Conservation (phyloP, 352 stramenopile species). For the Phytopythium helicoides region DNA sequence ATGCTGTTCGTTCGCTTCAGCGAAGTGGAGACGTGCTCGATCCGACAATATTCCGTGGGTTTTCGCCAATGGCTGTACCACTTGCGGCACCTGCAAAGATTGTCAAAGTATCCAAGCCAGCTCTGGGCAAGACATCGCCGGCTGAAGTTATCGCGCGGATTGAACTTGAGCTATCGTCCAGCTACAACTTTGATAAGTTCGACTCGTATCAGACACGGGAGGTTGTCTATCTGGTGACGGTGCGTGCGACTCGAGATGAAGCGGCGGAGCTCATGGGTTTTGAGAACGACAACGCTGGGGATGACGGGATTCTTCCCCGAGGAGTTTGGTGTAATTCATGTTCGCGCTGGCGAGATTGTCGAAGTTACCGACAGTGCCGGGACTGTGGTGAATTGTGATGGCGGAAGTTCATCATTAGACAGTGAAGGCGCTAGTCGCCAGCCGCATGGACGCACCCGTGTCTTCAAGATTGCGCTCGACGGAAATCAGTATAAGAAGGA, state of each 20-base stretch:
- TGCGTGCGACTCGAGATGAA: conserved; percentile 70
- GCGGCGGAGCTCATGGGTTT: conserved; percentile 65
- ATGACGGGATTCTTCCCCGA: conserved; percentile 75
- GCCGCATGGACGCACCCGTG: conserved; percentile 65
- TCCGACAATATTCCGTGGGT: conserved; percentile 61
- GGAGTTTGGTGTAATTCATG: conserved; percentile 85
- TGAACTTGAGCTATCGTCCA: conserved; percentile 77
- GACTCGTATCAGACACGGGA: conserved; percentile 91
- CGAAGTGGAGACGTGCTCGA: conserved; percentile 22
- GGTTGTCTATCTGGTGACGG: conserved; percentile 92
- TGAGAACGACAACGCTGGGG: conserved; percentile 14
- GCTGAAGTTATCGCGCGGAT: conserved; percentile 85
- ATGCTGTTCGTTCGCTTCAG: conserved; percentile 41
- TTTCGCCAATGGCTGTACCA: conserved; percentile 38
- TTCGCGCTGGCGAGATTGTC: conserved; percentile 81
- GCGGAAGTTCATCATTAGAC: not conserved
- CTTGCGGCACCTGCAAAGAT: conserved; percentile 49
- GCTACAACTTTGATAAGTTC: conserved; percentile 61
- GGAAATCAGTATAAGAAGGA: conserved; percentile 94
- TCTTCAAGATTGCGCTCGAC: conserved; percentile 90
- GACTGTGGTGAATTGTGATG: conserved; percentile 41
- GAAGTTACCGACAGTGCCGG: conserved; percentile 80
- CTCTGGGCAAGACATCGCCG: conserved; percentile 85
- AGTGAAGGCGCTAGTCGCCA: not conserved
- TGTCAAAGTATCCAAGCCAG: conserved; percentile 85